These are phyloP conservation scores for Trichophaea hybrida DNA, from an alignment of 2,329 filamentous ascomycete species.

Conservation along the genomic window DNA sequence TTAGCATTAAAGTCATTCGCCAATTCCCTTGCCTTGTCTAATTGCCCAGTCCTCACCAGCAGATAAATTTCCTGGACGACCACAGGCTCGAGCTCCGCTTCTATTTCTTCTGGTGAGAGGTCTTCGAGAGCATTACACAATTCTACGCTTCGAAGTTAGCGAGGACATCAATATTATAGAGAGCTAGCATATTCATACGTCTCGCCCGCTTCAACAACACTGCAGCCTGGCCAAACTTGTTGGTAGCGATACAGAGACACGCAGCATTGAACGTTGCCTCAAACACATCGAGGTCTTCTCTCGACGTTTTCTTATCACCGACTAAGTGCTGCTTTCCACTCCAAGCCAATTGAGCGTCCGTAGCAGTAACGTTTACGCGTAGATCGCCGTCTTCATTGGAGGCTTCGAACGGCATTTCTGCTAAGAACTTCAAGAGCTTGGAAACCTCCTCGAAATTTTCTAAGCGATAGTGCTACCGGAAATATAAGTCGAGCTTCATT, in stretches of 20 bases:
- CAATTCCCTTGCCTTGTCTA: slow-evolving; percentile 51
- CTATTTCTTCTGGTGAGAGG: slow-evolving; percentile 57
- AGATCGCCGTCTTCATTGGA: slow-evolving; percentile 58
- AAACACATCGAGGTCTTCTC: slow-evolving; percentile 57
- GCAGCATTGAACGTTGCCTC: slow-evolving; percentile 72
- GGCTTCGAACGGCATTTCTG: slow-evolving; percentile 34
- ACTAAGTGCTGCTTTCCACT: slow-evolving; percentile 41
- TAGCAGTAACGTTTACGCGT: slow-evolving; percentile 59
- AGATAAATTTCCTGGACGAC: slow-evolving; percentile 63
- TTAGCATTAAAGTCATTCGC: slow-evolving; percentile 47
- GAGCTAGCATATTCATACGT: slow-evolving; percentile 24
- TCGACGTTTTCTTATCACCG: slow-evolving; percentile 40
- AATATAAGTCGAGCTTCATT: background rate
- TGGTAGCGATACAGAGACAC: slow-evolving; percentile 55
- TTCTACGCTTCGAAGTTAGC: slow-evolving; percentile 30
- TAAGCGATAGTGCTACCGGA: slow-evolving; percentile 46
- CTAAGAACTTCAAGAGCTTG: slow-evolving; percentile 47
- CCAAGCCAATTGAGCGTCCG: slow-evolving; percentile 60
- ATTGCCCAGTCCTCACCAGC: slow-evolving; percentile 49
- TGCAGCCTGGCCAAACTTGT: slow-evolving; percentile 49
- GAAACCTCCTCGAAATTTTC: slow-evolving; percentile 58
- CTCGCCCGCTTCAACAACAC: slow-evolving; percentile 55
- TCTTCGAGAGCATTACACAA: slow-evolving; percentile 63
- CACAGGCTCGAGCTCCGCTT: slow-evolving; percentile 59
- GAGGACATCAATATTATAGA: background rate